These are phyloP conservation scores for Aphanoascus verrucosus DNA, from an alignment of 2,329 filamentous ascomycete species.

Conservation along the genomic window DNA sequence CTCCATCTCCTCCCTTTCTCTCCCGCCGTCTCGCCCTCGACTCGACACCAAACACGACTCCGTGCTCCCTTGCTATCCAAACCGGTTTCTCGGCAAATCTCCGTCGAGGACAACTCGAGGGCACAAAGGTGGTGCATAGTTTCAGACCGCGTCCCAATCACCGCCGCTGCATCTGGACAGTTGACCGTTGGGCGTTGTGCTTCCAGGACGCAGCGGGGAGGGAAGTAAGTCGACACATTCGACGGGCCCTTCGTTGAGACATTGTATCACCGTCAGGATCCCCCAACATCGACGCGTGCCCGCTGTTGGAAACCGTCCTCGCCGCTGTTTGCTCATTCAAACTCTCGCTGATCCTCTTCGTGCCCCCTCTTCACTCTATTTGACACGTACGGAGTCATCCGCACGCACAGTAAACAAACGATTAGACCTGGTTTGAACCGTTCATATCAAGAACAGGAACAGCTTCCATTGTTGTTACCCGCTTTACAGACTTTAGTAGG, in stretches of 20 bases:
- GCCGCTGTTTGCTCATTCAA: neutral
- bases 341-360: neutral
- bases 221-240: neutral
- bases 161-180: neutral
- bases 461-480: neutral
- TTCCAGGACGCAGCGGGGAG: neutral
- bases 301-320: neutral
- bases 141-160: constrained; percentile 6
- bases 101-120: neutral
- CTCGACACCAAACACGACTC: neutral
- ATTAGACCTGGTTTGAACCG: neutral
- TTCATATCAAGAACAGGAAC: too few species aligned
- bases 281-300: neutral
- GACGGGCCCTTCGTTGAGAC: constrained; percentile 5
- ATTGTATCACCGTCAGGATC: constrained; percentile 5
- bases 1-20: neutral
- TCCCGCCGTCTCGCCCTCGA: neutral
- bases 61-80: neutral
- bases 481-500: neutral
- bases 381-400: neutral
- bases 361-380: neutral
- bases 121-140: neutral
- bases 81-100: neutral
- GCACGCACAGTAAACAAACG: neutral
- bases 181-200: constrained; percentile 1